These are phyloP conservation scores for Nicotiana tabacum DNA, from an alignment of 257 asterid species.

Conservation along the genomic window DNA sequence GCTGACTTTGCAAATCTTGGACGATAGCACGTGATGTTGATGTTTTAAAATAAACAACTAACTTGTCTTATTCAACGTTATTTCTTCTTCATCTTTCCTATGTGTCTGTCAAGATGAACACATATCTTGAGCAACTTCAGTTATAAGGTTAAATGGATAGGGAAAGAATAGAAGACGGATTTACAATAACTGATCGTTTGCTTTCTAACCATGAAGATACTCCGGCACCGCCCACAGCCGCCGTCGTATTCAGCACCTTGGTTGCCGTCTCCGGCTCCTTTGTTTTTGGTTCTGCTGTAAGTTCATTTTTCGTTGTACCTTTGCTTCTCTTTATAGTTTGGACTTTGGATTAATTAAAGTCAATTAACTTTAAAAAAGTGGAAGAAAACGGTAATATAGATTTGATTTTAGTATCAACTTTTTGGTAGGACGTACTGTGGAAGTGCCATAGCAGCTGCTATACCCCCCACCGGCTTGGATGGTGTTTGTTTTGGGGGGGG, in stretches of 20 bases:
- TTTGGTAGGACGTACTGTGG: too few species aligned
- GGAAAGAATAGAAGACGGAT: conserved; percentile 6
- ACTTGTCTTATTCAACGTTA: too few species aligned
- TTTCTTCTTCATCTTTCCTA: too few species aligned
- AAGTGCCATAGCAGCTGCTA: neutral
- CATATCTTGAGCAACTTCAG: neutral
- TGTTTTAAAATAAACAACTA: too few species aligned
- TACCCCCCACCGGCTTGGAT: neutral
- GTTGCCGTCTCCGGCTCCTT: conserved; percentile 80
- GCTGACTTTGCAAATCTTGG: too few species aligned
- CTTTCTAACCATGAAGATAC: neutral
- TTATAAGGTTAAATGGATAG: neutral
- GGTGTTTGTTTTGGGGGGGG: neutral
- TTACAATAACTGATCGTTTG: neutral
- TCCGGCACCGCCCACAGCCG: neutral
- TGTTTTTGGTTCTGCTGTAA: conserved; percentile 86
- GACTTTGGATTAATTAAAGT: neutral
- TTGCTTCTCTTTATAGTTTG: neutral
- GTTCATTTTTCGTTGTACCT: conserved; percentile 9
- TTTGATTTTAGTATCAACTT: neutral
- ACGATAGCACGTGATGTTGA: too few species aligned
- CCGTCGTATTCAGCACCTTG: conserved; percentile 53
- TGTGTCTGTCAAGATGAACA: too few species aligned
- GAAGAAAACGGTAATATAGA: neutral
- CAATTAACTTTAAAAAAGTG: neutral